phyloP scores from a whole-genome alignment of 2,329 filamentous ascomycete genomes.

The Penicillium rolfsii region DNA sequence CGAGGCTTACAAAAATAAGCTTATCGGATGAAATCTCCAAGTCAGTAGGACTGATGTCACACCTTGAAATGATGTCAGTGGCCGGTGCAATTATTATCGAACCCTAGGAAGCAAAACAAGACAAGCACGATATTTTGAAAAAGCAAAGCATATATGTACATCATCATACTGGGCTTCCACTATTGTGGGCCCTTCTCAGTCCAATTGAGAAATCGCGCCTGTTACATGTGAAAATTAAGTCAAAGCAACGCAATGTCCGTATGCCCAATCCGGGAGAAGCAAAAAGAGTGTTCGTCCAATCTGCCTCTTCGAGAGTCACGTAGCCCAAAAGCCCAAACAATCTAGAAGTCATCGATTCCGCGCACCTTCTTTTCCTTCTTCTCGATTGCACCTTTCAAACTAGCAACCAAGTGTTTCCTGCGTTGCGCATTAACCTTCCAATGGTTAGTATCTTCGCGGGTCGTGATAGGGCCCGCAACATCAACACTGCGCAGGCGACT shows the following conservation, averaged over 20 bases:
- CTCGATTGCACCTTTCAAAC: conserved; percentile 42
- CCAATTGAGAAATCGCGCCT: conserved; percentile 19
- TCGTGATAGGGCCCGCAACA: conserved; percentile 26
- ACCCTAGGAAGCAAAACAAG: neutral
- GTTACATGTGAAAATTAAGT: conserved; percentile 8
- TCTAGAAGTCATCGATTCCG: conserved; percentile 32
- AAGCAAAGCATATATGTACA: conserved; percentile 20
- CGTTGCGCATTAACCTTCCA: conserved; percentile 45
- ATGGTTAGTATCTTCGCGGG: conserved; percentile 36
- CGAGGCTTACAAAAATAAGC: neutral
- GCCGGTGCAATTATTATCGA: conserved; percentile 16
- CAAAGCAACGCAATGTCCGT: conserved; percentile 1
- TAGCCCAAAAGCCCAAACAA: neutral
- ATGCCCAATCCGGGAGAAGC: conserved; percentile 1
- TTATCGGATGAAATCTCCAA: neutral
- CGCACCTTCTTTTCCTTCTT: conserved; percentile 40
- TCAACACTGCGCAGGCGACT: conserved; percentile 40
- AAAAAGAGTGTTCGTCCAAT: neutral
- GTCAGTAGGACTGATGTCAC: conserved; percentile 22
- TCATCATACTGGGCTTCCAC: conserved; percentile 6
- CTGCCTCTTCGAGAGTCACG: neutral
- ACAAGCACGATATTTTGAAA: neutral
- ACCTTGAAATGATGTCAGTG: conserved; percentile 26
- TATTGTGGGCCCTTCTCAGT: neutral
- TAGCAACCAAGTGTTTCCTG: conserved; percentile 39